phyloP scores from a whole-genome alignment of 2,329 filamentous ascomycete genomes.

The Simplicillium aogashimaense region DNA sequence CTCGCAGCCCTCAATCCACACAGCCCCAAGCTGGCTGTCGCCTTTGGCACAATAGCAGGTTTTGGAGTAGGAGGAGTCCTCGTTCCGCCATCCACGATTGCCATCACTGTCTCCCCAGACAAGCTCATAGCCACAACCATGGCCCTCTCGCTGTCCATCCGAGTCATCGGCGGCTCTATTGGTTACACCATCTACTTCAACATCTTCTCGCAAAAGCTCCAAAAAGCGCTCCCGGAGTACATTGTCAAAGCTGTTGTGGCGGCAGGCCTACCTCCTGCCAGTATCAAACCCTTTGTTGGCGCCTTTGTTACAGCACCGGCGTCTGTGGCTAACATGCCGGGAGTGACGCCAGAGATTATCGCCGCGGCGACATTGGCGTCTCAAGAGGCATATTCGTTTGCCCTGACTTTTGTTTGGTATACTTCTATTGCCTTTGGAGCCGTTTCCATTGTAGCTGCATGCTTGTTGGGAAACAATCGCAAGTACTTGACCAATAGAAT shows the following conservation, averaged over 20 bases:
- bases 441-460: neutral
- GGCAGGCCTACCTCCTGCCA: neutral
- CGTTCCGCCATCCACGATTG: neutral
- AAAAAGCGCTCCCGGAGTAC: neutral
- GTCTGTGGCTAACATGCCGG: neutral
- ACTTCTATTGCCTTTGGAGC: neutral
- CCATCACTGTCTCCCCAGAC: neutral
- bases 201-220: neutral
- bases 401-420: neutral
- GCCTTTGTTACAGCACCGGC: neutral
- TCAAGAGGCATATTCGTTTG: neutral
- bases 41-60: neutral
- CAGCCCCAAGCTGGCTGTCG: neutral
- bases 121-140: neutral
- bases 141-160: neutral
- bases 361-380: neutral
- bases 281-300: neutral
- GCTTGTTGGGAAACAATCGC: neutral
- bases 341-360: neutral
- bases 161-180: neutral
- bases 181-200: neutral
- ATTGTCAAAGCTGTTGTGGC: neutral
- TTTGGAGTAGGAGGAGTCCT: neutral
- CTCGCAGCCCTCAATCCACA: neutral
- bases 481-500: neutral